These are phyloP conservation scores for Ploettnerulaceae sp. DNA, from an alignment of 2,329 filamentous ascomycete species.

Conservation along the genomic window DNA sequence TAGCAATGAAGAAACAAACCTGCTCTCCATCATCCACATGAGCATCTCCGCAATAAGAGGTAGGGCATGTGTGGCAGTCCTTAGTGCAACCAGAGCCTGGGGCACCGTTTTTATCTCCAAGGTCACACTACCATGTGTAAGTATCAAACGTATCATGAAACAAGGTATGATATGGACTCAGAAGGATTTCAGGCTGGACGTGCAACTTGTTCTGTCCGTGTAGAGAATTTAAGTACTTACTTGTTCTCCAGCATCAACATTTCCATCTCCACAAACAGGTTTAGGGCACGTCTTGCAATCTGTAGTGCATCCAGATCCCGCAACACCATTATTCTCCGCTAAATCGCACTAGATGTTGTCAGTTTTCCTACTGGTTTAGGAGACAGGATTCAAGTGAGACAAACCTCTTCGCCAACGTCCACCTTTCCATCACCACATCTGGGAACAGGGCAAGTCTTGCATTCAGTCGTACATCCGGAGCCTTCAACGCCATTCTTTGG, in stretches of 20 bases:
- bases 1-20: too few relatives aligned
- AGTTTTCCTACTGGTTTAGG: too few relatives aligned
- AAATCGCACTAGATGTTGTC: neutral
- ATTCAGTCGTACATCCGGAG: slow-evolving; percentile 2
- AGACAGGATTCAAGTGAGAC: neutral
- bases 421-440: neutral
- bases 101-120: neutral
- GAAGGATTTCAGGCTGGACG: too few relatives aligned
- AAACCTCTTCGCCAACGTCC: neutral
- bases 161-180: neutral
- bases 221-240: too few relatives aligned
- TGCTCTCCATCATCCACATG: slow-evolving; percentile 6
- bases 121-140: neutral
- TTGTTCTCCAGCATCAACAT: neutral
- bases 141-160: too few relatives aligned
- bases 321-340: neutral
- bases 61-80: neutral
- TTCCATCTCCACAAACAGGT: neutral
- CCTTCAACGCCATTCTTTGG: neutral
- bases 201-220: too few relatives aligned
- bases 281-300: neutral
- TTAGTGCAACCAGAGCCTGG: neutral
- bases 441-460: slow-evolving; percentile 1
- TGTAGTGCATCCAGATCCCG: neutral
- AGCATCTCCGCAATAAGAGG: slow-evolving; percentile 13